phyloP scores from a whole-genome alignment of 2,329 filamentous ascomycete genomes.

The Tolypocladium guangdongense region DNA sequence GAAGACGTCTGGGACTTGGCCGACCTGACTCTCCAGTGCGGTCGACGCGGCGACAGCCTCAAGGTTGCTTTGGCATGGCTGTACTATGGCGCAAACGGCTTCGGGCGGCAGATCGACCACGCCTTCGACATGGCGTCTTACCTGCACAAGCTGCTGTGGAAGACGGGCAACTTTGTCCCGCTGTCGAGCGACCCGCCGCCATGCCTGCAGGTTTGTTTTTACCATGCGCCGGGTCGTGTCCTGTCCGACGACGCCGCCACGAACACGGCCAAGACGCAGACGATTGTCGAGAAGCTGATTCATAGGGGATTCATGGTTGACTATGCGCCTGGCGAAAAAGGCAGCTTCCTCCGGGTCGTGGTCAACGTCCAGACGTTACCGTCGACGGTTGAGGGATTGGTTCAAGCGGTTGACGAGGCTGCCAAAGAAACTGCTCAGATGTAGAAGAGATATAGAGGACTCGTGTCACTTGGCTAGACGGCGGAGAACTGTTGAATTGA shows the following conservation, averaged over 20 bases:
- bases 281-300: slow-evolving; percentile 37
- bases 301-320: slow-evolving; percentile 48
- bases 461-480: neutral
- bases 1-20: slow-evolving; percentile 76
- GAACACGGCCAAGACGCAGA: slow-evolving; percentile 39
- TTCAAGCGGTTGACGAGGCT: slow-evolving; percentile 40
- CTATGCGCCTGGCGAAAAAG: slow-evolving; percentile 45
- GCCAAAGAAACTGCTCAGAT: slow-evolving; percentile 15
- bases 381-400: slow-evolving; percentile 40
- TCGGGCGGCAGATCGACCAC: slow-evolving; percentile 55
- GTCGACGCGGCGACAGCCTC: slow-evolving; percentile 70
- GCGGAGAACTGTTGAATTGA: neutral
- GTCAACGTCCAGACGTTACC: slow-evolving; percentile 44
- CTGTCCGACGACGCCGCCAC: slow-evolving; percentile 28
- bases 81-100: slow-evolving; percentile 73
- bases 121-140: slow-evolving; percentile 63
- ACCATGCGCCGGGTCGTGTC: slow-evolving; percentile 52
- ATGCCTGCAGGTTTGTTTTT: slow-evolving; percentile 93
- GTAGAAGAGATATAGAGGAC: neutral
- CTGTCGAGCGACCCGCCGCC: slow-evolving; percentile 69
- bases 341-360: slow-evolving; percentile 49
- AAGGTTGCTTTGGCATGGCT: slow-evolving; percentile 85
- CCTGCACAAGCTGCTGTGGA: slow-evolving; percentile 49
- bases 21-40: slow-evolving; percentile 88
- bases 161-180: slow-evolving; percentile 52